These are phyloP conservation scores for Botrytis fabae DNA, from an alignment of 2,329 filamentous ascomycete species.

Conservation along the genomic window DNA sequence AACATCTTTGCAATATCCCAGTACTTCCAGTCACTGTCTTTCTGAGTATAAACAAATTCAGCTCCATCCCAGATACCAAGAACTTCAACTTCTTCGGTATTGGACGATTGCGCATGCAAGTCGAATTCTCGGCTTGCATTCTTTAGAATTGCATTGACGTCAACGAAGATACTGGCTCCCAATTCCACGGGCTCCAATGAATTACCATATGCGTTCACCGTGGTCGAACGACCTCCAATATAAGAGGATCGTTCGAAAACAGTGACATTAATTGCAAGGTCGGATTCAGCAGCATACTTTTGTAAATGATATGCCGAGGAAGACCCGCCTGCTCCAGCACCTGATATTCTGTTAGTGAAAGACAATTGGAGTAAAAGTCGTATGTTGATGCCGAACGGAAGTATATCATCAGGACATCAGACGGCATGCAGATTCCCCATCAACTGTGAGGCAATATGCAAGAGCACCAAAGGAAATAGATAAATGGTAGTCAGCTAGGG, in stretches of 20 bases:
- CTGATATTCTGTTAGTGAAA: conserved; percentile 47
- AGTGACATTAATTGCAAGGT: conserved; percentile 71
- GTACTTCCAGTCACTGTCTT: conserved; percentile 64
- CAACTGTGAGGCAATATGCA: not conserved
- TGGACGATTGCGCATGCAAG: conserved; percentile 56
- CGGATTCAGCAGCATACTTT: conserved; percentile 63
- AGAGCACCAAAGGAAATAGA: not conserved
- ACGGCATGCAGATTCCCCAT: not conserved
- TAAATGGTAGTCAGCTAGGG: not conserved
- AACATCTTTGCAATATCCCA: conserved; percentile 78
- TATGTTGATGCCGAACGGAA: not conserved
- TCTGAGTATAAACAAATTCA: conserved; percentile 67
- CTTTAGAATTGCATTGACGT: conserved; percentile 78
- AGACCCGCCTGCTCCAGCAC: conserved; percentile 84
- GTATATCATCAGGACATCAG: not conserved
- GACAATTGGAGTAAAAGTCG: not conserved
- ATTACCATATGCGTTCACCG: conserved; percentile 73
- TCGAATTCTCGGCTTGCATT: conserved; percentile 70
- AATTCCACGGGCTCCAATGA: conserved; percentile 72
- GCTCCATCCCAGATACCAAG: conserved; percentile 85
- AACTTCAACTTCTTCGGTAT: conserved; percentile 46
- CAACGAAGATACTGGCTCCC: conserved; percentile 88
- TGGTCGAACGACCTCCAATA: conserved; percentile 84
- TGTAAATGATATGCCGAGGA: conserved; percentile 82
- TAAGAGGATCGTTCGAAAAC: conserved; percentile 78